phyloP scores from a whole-genome alignment of 495 filamentous ascomycete genomes.

The Podospora comata region DNA sequence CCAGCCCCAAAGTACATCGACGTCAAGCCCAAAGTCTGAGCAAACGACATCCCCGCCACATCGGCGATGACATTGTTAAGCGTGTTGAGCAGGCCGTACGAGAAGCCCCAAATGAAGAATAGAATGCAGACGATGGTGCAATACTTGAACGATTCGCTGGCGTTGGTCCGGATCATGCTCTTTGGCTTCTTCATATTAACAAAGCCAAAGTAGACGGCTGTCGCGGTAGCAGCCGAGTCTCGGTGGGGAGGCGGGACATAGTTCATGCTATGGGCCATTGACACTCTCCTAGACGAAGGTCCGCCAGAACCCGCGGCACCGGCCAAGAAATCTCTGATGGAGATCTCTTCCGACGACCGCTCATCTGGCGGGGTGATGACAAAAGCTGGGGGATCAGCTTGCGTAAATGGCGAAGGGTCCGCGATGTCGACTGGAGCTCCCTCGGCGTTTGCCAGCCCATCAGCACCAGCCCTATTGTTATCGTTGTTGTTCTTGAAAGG shows the following conservation, averaged over 20 bases:
- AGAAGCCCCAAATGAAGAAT: slow-evolving; percentile 84
- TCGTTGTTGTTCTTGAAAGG: slow-evolving; percentile 6
- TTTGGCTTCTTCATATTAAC: slow-evolving; percentile 75
- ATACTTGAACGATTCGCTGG: slow-evolving; percentile 48
- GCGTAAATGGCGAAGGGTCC: neutral
- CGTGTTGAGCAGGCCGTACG: slow-evolving; percentile 68
- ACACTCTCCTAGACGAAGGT: neutral
- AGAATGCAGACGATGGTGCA: slow-evolving; percentile 64
- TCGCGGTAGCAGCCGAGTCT: neutral
- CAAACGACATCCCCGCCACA: slow-evolving; percentile 36
- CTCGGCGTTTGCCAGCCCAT: neutral
- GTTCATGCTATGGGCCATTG: neutral
- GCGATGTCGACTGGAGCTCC: neutral
- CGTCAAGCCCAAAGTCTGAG: slow-evolving; percentile 36
- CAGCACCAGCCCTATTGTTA: neutral
- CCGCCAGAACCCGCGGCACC: neutral
- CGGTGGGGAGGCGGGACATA: neutral
- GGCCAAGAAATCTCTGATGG: slow-evolving; percentile 11
- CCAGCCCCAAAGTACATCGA: slow-evolving; percentile 48
- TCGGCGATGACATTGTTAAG: slow-evolving; percentile 16
- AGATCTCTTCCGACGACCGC: slow-evolving; percentile 10
- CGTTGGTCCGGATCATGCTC: slow-evolving; percentile 63
- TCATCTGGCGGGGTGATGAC: slow-evolving; percentile 1
- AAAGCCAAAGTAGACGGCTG: slow-evolving; percentile 66
- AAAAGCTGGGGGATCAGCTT: slow-evolving; percentile 1